These are phyloP conservation scores for Podaxis pistillaris DNA, from an alignment of 768 basidiomycete genomes.

Conservation along the genomic window DNA sequence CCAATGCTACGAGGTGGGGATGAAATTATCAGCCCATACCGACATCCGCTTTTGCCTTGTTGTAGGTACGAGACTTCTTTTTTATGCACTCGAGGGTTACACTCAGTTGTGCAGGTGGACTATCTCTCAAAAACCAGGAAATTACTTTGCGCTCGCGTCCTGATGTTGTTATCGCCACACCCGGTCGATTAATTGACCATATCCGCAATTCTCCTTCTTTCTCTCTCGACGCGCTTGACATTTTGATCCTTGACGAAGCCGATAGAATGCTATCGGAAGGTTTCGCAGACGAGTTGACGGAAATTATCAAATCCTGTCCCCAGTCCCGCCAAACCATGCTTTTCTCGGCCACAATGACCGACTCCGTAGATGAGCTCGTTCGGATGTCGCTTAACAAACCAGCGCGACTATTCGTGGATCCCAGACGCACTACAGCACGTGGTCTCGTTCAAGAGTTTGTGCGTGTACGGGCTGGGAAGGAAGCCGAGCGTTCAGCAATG, in stretches of 20 bases:
- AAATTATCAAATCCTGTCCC: constrained; percentile 92
- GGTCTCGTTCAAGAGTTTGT: constrained; percentile 94
- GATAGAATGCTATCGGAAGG: constrained; percentile 97
- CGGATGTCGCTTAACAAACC: constrained; percentile 92
- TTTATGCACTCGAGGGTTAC: constrained; percentile 7
- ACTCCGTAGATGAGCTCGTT: constrained; percentile 91
- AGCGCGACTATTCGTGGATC: constrained; percentile 93
- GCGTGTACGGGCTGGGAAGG: constrained; percentile 79
- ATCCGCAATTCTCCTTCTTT: constrained; percentile 94
- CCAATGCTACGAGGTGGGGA: constrained; percentile 92
- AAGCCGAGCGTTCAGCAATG: constrained; percentile 72
- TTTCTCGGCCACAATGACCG: constrained; percentile 99
- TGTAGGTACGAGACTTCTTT: constrained; percentile 61
- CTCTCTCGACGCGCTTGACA: constrained; percentile 87
- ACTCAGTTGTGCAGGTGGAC: constrained; percentile 60
- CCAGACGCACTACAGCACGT: constrained; percentile 82
- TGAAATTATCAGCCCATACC: constrained; percentile 79
- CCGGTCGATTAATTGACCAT: constrained; percentile 97
- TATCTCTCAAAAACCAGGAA: constrained; percentile 93
- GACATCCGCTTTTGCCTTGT: constrained; percentile 91
- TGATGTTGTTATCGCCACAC: constrained; percentile 94
- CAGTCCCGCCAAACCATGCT: constrained; percentile 93
- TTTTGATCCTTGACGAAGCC: constrained; percentile 95
- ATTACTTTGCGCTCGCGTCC: constrained; percentile 79
- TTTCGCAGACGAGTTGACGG: constrained; percentile 90